A percentile compares a stretch with the other conserved stretches of the same genome.
Evolutionary conservation across 108 stramenopile species (phyloP).

Genomic region (Cyclostephanos tholiformis): DNA sequence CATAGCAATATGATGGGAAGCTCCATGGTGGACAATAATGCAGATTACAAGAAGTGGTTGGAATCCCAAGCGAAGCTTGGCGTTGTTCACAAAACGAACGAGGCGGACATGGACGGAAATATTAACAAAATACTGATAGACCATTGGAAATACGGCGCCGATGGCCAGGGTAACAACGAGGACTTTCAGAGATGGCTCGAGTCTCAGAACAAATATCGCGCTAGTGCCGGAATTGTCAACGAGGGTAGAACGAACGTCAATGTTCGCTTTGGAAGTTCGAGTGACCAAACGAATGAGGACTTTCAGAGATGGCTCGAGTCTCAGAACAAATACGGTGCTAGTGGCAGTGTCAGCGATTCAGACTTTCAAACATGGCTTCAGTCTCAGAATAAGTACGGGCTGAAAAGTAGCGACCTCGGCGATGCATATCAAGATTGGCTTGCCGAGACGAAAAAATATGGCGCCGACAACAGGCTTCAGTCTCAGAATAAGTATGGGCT

Average conservation of each 20-base stretch:
- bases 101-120: background rate
- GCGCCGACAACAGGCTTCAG: too few relatives aligned
- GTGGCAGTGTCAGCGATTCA: too few relatives aligned
- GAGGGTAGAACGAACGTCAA: background rate
- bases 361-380: conserved; percentile 1
- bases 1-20: conserved; percentile 20
- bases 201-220: background rate
- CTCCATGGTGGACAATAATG: conserved; percentile 5
- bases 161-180: background rate
- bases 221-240: background rate
- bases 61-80: conserved; percentile 4
- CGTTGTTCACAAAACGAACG: background rate
- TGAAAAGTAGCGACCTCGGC: background rate
- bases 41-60: conserved; percentile 26
- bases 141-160: background rate
- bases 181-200: conserved; percentile 9
- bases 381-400: background rate
- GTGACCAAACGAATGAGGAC: background rate
- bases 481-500: background rate
- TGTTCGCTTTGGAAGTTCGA: background rate
- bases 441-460: background rate
- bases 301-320: conserved; percentile 10
- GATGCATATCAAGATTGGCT: conserved; percentile 16
- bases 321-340: background rate
- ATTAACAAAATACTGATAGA: background rate